Percentiles rank a stretch among this genome's conserved stretches.
Evolutionary conservation across 1,284 basidiomycete genomes (phyloP).

Genomic region (Pterulicium gracile): DNA sequence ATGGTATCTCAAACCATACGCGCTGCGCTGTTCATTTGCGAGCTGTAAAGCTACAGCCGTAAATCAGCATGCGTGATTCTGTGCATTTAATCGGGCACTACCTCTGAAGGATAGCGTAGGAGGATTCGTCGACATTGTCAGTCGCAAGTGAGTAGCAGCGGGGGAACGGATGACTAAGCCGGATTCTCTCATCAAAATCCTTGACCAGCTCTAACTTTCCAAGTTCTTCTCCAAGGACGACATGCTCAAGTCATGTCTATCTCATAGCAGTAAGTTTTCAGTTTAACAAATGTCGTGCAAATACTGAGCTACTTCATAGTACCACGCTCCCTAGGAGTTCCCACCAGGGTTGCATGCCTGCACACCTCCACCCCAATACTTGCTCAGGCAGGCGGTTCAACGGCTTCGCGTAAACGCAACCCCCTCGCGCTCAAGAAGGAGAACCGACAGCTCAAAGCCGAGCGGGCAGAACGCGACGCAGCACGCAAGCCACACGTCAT

Average conservation of each 20-base stretch:
- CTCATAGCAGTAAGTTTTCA: not conserved
- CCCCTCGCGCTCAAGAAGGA: slow-evolving; percentile 33
- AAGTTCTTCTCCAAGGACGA: no score
- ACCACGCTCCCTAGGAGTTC: not conserved
- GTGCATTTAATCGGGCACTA: no score
- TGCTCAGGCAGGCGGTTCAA: slow-evolving; percentile 23
- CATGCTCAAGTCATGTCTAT: not conserved
- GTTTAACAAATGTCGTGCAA: not conserved
- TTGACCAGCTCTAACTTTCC: no score
- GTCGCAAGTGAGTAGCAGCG: no score
- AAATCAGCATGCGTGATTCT: no score
- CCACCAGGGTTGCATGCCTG: slow-evolving; percentile 19
- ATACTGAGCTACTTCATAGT: not conserved
- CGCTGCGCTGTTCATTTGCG: slow-evolving; percentile 81
- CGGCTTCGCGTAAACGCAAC: slow-evolving; percentile 20
- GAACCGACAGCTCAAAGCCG: slow-evolving; percentile 38
- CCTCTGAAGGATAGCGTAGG: no score
- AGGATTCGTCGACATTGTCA: no score
- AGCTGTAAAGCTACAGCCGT: slow-evolving; percentile 57
- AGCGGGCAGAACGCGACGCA: slow-evolving; percentile 29
- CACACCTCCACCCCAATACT: slow-evolving; percentile 43
- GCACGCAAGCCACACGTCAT: slow-evolving; percentile 55
- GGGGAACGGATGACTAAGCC: no score
- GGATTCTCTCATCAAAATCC: no score
- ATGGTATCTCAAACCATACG: slow-evolving; percentile 85